Conservation (phyloP, 805 yeast species). For the Starmerella apis region DNA sequence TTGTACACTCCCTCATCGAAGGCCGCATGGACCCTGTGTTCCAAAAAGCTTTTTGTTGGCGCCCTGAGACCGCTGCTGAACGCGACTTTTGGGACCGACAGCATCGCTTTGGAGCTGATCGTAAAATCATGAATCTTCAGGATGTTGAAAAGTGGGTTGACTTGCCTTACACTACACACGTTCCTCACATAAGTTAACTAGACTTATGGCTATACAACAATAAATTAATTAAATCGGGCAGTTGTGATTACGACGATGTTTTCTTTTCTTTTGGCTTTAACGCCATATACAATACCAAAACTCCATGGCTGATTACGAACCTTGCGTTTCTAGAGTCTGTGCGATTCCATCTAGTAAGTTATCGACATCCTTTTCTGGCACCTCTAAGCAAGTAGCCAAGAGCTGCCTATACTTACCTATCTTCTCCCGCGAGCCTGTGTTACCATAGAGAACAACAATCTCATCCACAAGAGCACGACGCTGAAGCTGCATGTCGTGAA, state of each 20-base stretch:
- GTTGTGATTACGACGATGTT: background rate
- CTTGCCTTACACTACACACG: background rate
- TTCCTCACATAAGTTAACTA: background rate
- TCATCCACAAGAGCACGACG: constrained; percentile 37
- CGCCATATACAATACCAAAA: too few species aligned
- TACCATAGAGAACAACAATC: constrained; percentile 42
- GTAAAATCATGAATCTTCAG: background rate
- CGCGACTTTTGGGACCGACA: constrained; percentile 6
- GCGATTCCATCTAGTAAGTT: constrained; percentile 73
- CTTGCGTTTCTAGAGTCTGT: constrained; percentile 29
- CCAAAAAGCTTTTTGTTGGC: constrained; percentile 5
- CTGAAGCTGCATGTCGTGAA: constrained; percentile 36
- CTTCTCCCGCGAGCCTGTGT: constrained; percentile 41
- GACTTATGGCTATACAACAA: background rate
- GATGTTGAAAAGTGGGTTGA: background rate
- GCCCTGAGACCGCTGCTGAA: background rate
- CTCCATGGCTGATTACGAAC: background rate
- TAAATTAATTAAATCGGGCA: background rate
- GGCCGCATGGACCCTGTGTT: constrained; percentile 3
- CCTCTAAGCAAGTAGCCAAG: constrained; percentile 65
- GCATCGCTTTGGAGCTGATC: background rate
- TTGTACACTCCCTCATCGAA: background rate
- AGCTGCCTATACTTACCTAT: constrained; percentile 72
- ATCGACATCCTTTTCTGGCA: constrained; percentile 68
- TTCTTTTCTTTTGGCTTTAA: too few species aligned